Base-by-base conservation (phyloP, 2,329 filamentous ascomycete genomes). In the Orbilia blumenaviensis region DNA sequence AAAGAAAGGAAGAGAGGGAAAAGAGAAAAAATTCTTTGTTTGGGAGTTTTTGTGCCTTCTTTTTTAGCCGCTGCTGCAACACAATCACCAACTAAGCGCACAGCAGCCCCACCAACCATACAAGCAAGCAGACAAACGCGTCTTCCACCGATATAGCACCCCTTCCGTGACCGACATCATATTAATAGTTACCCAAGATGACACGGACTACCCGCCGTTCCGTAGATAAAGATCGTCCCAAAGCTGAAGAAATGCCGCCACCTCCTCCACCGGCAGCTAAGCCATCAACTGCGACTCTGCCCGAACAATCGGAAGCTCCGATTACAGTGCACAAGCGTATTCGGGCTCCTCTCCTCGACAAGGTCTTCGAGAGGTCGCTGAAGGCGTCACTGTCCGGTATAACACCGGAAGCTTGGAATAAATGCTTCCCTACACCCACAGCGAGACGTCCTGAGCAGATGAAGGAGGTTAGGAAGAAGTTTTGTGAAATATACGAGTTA, bases 381-480 rank as follows among this genome's bases (percentile, higher is more conserved):
- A 75, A 75, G 29, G 9, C 71, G 3, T 75, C 71, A 10, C 32
- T 75, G 23, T 68, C 71, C 9, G 63, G 71, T 16, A 41, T 75
- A 60, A 75, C 71, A 9, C 71, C 48, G 5, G 71, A 75, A 42
- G 61, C 32, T 8, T 75, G 71, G 71, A 75, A 68, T 29, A 75
- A 75, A 67, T 75, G 71, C 27, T 75, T 75, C 27, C 71, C 71
- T 21, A 68, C 63, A 12, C 71, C 71, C 8, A 64, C 41, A 7
- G 71, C 56, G 0, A 56, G 38, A 34, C 56, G 63, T 14, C 64
- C 71, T 1, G 63, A 75, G 54, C 56, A 75, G 46, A 75, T 75
- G 71, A 62, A 61, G 34, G 63, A 56, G 14, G 56, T 75, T 9
- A 41, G 56, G 9, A 58, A 58, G 46, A 68, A 75, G 36, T 75